Evolutionary conservation across 202 grass and related monocot genomes (phyloP).

Genomic region (Schoenoplectus triqueter): DNA sequence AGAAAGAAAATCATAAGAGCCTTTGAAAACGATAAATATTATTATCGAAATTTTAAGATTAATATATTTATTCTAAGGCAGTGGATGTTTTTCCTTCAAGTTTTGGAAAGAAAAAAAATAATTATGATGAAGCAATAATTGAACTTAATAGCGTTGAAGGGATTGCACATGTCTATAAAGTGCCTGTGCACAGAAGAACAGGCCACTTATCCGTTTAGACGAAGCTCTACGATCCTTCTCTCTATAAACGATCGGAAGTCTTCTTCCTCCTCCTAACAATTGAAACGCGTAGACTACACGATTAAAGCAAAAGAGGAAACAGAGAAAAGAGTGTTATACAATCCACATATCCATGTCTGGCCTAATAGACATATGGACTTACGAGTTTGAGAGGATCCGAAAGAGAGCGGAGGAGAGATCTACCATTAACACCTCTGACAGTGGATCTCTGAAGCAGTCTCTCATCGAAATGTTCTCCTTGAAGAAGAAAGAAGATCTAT

Average conservation of each 20-base stretch:
- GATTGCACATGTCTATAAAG: not conserved
- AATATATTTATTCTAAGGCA: too few species aligned
- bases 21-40: too few species aligned
- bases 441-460: slow-evolving; percentile 15
- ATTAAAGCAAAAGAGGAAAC: slow-evolving; percentile 8
- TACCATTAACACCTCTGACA: not conserved
- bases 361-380: slow-evolving; percentile 36
- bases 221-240: not conserved
- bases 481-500: slow-evolving; percentile 11
- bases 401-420: not conserved
- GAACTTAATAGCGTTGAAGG: too few species aligned
- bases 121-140: too few species aligned
- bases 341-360: slow-evolving; percentile 30
- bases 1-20: too few species aligned
- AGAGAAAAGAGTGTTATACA: not conserved
- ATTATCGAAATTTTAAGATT: too few species aligned
- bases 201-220: not conserved
- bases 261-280: not conserved
- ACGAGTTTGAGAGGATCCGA: slow-evolving; percentile 27
- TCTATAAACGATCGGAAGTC: not conserved
- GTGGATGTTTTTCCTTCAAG: too few species aligned
- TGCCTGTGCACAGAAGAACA: not conserved
- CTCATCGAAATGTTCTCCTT: not conserved
- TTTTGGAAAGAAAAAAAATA: too few species aligned
- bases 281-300: not conserved